Base-by-base conservation (phyloP, 164 flowering plant genomes). In the Umbellularia californica region DNA sequence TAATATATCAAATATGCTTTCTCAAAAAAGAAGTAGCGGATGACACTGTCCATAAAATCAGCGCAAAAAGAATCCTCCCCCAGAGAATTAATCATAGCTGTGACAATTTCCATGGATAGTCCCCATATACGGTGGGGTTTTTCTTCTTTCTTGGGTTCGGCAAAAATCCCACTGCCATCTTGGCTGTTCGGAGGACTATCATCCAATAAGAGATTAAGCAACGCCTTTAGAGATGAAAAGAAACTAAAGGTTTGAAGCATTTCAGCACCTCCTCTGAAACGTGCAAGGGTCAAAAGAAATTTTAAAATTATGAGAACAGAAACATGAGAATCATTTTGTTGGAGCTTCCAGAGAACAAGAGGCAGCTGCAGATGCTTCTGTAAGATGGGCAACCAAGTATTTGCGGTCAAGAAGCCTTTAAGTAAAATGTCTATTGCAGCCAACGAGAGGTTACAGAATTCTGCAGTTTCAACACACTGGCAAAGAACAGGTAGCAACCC, bases 331-430 rank as follows among this genome's bases (percentile, higher is more conserved):
- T 77, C 79, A 72, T 79, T 80, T 73, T 88, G 93, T 68, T 86
- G 90, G 74, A 95, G 92, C 79, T 83, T 87, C 67, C 70, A 83
- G 76, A 92, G 74, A 70, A 92, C 64, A 74, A 77, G 76, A 75
- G 81, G 93, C 74, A 92, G 62, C 5, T 69, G 87, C 24, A 95
- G 88, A 83, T 90, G 89, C 75, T 84, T 84, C 77, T 84, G 90
- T 65, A 95, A 76, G 72, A 95, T 74, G 17, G 98, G 98, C 74
- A 92, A 83, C 99, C 99, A 93, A 15, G 95, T 85, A 33, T 71
- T 76, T 19, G 91, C 84, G 55, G 88, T 82, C 81, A 84, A 78
- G 70, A 87, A 87, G 58, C 79, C 75, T 82, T 80, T 87, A 50
- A 89, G 80, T 79, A 90, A 82, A 10, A 85, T 65, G 77, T 93